A percentile compares a stretch with the other conserved stretches of the same genome.
Conservation (phyloP, 2,329 filamentous ascomycete genomes). For the Pseudogymnoascus sp. region DNA sequence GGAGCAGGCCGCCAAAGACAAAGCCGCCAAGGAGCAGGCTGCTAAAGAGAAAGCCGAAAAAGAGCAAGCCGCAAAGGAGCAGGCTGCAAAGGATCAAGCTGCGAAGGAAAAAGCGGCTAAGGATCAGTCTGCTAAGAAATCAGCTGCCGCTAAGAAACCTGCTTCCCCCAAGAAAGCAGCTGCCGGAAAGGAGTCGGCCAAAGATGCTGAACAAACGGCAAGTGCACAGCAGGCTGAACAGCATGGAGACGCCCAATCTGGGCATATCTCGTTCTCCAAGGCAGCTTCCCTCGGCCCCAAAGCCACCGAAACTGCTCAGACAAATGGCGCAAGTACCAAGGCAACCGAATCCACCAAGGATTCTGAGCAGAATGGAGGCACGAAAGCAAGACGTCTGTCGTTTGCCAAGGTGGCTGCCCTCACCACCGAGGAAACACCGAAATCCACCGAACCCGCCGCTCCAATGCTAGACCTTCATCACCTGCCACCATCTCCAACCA, state of each 20-base stretch:
- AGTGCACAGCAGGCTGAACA: not conserved
- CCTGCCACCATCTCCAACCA: slow-evolving; percentile 14
- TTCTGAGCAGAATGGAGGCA: not conserved
- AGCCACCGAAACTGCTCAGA: not conserved
- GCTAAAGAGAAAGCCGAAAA: not conserved
- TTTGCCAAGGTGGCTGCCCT: not conserved
- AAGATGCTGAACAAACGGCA: not conserved
- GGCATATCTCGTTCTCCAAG: not conserved
- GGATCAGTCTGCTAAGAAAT: not conserved
- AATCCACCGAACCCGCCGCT: not conserved
- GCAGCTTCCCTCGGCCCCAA: not conserved
- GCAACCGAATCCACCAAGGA: not conserved
- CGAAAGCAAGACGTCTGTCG: not conserved
- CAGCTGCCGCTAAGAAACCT: not conserved
- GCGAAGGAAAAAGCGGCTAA: too few species aligned
- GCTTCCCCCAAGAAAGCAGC: not conserved
- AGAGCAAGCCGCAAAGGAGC: not conserved
- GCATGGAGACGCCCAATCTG: not conserved
- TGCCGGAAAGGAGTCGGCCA: not conserved
- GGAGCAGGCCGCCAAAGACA: not conserved
- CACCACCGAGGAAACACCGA: slow-evolving; percentile 1
- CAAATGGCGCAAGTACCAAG: not conserved
- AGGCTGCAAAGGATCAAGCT: not conserved
- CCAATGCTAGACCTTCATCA: not conserved
- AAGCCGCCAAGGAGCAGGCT: not conserved